Evolutionary conservation across 805 yeast species (phyloP).

Genomic region (Nakazawaea ishiwadae): DNA sequence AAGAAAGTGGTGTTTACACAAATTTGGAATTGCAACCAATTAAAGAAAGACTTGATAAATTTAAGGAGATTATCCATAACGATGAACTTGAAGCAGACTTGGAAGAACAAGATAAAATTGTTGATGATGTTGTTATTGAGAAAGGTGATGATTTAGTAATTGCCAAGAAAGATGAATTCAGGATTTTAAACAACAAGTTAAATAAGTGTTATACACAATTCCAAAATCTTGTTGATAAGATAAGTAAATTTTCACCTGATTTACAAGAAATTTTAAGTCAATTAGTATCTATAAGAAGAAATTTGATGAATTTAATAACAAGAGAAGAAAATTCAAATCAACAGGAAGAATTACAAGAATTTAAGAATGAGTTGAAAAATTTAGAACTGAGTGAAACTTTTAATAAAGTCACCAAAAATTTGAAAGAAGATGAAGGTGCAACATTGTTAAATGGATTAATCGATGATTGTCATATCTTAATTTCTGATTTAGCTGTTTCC

Average conservation of each 20-base stretch:
- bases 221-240: constrained; percentile 48
- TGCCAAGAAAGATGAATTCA: constrained; percentile 48
- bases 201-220: constrained; percentile 57
- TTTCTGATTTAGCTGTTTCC: constrained; percentile 58
- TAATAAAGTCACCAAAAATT: constrained; percentile 22
- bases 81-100: constrained; percentile 39
- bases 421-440: constrained; percentile 33
- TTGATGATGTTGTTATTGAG: constrained; percentile 15
- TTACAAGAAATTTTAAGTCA: constrained; percentile 49
- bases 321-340: constrained; percentile 25
- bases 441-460: constrained; percentile 59
- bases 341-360: constrained; percentile 25
- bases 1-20: constrained; percentile 78
- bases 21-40: constrained; percentile 80
- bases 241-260: constrained; percentile 48
- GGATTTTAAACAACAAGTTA: constrained; percentile 61
- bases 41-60: constrained; percentile 65
- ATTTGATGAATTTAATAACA: constrained; percentile 33
- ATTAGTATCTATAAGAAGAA: constrained; percentile 60
- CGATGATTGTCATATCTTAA: constrained; percentile 76
- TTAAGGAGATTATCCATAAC: constrained; percentile 52
- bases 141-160: constrained; percentile 13
- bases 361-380: constrained; percentile 33
- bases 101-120: constrained; percentile 24
- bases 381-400: constrained; percentile 48